Percentiles rank a stretch among this genome's conserved stretches.
These are phyloP conservation scores for Euphrasia arctica DNA, from an alignment of 305 asterid genomes.

Conservation along the genomic window DNA sequence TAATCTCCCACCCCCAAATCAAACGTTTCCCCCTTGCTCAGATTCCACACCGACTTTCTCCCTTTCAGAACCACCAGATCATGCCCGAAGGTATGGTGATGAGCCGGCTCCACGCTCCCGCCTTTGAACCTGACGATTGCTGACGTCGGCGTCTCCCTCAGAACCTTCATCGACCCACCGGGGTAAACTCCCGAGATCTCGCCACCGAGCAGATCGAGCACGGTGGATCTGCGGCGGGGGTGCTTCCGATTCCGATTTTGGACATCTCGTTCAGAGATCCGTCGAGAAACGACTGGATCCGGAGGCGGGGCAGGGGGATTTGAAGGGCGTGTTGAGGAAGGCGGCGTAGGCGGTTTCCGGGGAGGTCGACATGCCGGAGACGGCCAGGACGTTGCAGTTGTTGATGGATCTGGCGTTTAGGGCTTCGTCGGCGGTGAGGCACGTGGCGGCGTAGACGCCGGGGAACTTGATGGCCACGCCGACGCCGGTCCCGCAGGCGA, in stretches of 20 bases:
- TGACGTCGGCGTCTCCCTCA: conserved; percentile 80
- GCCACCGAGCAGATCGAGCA: conserved; percentile 62
- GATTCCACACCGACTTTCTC: conserved; percentile 72
- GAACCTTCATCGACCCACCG: conserved; percentile 63
- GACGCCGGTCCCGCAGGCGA: conserved; percentile 85
- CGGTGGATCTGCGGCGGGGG: conserved; percentile 27
- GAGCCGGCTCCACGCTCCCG: conserved; percentile 88
- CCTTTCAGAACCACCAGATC: conserved; percentile 74
- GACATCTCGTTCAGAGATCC: conserved; percentile 56
- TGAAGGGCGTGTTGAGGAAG: conserved; percentile 62
- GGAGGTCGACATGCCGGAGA: conserved; percentile 66
- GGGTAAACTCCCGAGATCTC: conserved; percentile 47
- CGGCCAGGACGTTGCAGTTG: conserved; percentile 73
- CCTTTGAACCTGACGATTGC: conserved; percentile 78
- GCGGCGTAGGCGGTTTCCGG: conserved; percentile 44
- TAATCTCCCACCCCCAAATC: conserved; percentile 67
- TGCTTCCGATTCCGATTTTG: conserved; percentile 29
- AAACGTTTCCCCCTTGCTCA: conserved; percentile 59
- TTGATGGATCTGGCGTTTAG: conserved; percentile 70
- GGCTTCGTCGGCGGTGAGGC: conserved; percentile 66
- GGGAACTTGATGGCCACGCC: conserved; percentile 91
- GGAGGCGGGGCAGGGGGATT: conserved; percentile 90
- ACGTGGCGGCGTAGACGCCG: conserved; percentile 75
- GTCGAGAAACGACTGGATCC: conserved; percentile 55
- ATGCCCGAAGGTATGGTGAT: conserved; percentile 82